phyloP scores from a whole-genome alignment of 257 asterid genomes.

The Eustoma russellianum region DNA sequence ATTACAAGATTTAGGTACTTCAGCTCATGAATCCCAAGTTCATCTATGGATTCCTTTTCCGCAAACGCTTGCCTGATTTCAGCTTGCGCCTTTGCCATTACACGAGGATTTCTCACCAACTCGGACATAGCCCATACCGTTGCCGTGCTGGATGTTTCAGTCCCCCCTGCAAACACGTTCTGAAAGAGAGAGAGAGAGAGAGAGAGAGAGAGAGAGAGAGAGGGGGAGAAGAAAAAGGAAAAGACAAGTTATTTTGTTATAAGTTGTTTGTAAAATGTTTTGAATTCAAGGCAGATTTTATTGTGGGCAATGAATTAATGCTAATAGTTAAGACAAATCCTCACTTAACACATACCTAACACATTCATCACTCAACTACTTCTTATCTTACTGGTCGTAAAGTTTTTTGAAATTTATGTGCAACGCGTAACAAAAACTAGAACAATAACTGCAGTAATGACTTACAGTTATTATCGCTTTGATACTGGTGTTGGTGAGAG shows the following conservation, averaged over 20 bases:
- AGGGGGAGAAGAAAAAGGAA: too few species aligned
- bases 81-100: neutral
- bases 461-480: conserved; percentile 2
- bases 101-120: neutral
- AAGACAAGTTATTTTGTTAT: too few species aligned
- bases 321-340: too few species aligned
- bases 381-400: too few species aligned
- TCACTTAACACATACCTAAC: too few species aligned
- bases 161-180: neutral
- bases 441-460: neutral
- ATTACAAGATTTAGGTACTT: neutral
- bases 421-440: neutral
- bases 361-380: too few species aligned
- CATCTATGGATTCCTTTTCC: neutral
- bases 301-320: too few species aligned
- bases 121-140: neutral
- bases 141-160: neutral
- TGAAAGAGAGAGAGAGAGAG: too few species aligned
- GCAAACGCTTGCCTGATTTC: neutral
- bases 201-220: too few species aligned
- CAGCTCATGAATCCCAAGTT: neutral
- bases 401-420: too few species aligned
- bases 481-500: conserved; percentile 3
- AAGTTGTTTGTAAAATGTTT: too few species aligned
- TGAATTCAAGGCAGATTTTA: too few species aligned